Percentiles rank a stretch among this genome's conserved stretches.
Conservation (phyloP, 208 protist species). For the Porcisia hertigi region DNA sequence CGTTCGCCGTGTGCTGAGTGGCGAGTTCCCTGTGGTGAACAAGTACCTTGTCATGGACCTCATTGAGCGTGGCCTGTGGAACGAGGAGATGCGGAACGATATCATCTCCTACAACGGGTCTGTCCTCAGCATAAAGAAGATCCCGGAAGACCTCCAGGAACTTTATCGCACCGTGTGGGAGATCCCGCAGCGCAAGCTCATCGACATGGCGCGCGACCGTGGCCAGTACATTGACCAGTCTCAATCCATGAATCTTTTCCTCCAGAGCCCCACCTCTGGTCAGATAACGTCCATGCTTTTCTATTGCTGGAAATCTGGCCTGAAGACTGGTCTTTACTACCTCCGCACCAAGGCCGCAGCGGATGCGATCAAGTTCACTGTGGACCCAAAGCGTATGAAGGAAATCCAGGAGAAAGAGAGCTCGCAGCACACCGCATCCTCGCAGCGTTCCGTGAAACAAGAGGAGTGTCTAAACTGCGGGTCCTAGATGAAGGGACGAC, state of each 20-base stretch:
- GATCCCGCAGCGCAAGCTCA: conserved; percentile 96
- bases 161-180: conserved; percentile 99
- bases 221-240: conserved; percentile 99
- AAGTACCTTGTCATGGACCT: conserved; percentile 97
- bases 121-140: conserved; percentile 92
- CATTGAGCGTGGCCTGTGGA: conserved; percentile 94
- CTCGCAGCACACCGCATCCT: conserved; percentile 8
- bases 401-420: conserved; percentile 52
- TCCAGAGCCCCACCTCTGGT: conserved; percentile 92
- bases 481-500: background rate
- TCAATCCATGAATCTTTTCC: conserved; percentile 99
- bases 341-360: conserved; percentile 96
- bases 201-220: conserved; percentile 99
- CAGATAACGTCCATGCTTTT: conserved; percentile 99
- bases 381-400: conserved; percentile 92
- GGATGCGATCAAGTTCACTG: conserved; percentile 99
- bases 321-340: conserved; percentile 99
- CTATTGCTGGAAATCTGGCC: conserved; percentile 97
- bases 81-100: conserved; percentile 93
- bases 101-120: conserved; percentile 97
- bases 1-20: conserved; percentile 96
- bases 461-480: conserved; percentile 91
- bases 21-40: conserved; percentile 99
- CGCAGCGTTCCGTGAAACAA: conserved; percentile 23
- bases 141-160: conserved; percentile 95